Base-by-base conservation (phyloP, 257 asterid genomes). In the Nemophila menziesii region DNA sequence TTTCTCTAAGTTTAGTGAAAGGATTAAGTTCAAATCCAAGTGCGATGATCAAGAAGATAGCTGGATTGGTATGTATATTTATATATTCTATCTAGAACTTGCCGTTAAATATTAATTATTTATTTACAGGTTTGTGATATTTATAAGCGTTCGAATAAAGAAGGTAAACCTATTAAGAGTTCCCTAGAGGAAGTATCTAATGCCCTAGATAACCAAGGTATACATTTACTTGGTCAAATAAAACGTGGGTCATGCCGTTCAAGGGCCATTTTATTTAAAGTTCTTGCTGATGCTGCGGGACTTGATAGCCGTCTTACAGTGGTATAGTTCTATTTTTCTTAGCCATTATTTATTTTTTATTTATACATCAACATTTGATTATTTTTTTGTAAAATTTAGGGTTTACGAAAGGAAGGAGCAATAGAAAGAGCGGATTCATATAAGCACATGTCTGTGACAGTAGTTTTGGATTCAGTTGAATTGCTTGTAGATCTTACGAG, bases 231-330 rank as follows among this genome's bases (percentile, higher is more conserved):
- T 57, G 77, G 94, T 55, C 94, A 86, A 62, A 70, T 77, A 52
- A 86, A 82, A 66, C 82, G 64, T 44, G 86, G 85, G 22, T 77
- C 92, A 43, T 86, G 93, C 66, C 85, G 66, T 64, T 67, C 92
- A 52, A 79, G 75, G 63, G 84, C 97, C 62, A 79, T 86, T 65
- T 74, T 86, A 54, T 86, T 86, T 76, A 86, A 86, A 73, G 87
- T 82, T 71, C 94, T 86, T 61, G 93, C 92, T 17, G 92, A 86
- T 52, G 51, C 78, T 44, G 71, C 71, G 34, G 93, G 97, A 52
- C 60, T 86, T 60, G 86, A 82, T 52, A 65, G 86, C 56, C 66
- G 68, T 70, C 87, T 86, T 58, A 61, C 74, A 73, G 93, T 77
- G 96, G 96, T 86, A 75, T 64, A 86, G 51, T 65, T 62, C 47